These are phyloP conservation scores for Fusarium fujikuroi DNA, from an alignment of 2,329 filamentous ascomycete species.

Conservation along the genomic window DNA sequence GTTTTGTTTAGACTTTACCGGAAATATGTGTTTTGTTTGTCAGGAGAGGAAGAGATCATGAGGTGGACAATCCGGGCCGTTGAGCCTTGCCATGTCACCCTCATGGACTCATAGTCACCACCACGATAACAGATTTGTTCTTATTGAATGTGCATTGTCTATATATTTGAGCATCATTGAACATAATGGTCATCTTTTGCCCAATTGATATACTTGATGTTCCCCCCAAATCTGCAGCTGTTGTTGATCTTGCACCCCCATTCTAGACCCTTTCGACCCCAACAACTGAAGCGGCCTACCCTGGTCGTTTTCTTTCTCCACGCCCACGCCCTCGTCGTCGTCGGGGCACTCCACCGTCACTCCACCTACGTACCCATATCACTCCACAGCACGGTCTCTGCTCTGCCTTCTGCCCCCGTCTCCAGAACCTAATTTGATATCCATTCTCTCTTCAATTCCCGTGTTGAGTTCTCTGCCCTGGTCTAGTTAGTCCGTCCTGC, in stretches of 20 bases:
- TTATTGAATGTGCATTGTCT: neutral
- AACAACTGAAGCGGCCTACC: neutral
- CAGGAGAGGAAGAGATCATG: conserved; percentile 13
- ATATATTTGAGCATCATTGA: neutral
- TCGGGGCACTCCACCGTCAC: conserved; percentile 39
- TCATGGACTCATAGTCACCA: neutral
- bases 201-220: neutral
- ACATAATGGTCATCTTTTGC: neutral
- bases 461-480: conserved; percentile 13
- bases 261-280: conserved; percentile 25
- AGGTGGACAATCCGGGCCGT: conserved; percentile 10
- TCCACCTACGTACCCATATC: conserved; percentile 35
- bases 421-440: conserved; percentile 29
- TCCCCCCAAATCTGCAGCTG: conserved; percentile 10
- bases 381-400: conserved; percentile 22
- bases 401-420: neutral
- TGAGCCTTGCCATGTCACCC: conserved; percentile 3
- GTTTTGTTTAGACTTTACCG: neutral
- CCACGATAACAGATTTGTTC: neutral
- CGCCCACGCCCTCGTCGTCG: conserved; percentile 18
- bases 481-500: conserved; percentile 1
- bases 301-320: conserved; percentile 30
- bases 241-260: conserved; percentile 12
- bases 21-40: conserved; percentile 5
- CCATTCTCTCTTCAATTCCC: conserved; percentile 14